These are phyloP conservation scores for Vanrija humicola DNA, from an alignment of 1,284 basidiomycete genomes.

Conservation along the genomic window DNA sequence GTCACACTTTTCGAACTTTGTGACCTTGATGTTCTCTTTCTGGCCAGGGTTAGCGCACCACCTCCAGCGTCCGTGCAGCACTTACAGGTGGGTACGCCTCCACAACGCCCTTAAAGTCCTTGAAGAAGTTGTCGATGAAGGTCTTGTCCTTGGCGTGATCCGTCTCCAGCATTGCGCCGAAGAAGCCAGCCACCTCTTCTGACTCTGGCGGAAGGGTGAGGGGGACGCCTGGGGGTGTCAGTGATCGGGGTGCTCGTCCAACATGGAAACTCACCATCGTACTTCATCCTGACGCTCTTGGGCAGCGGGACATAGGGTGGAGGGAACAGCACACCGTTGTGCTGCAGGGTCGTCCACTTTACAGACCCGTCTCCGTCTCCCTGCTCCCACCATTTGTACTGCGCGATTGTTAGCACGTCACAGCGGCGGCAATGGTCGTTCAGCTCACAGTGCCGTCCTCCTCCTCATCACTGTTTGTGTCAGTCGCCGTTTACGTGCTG, in stretches of 20 bases:
- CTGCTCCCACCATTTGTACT: constrained; percentile 77
- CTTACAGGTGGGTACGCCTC: constrained; percentile 82
- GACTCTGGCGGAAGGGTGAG: constrained; percentile 77
- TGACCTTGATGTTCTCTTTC: constrained; percentile 67
- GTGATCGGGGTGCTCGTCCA: constrained; percentile 2
- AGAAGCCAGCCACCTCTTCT: constrained; percentile 97
- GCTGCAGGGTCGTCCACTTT: constrained; percentile 91
- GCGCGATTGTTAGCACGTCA: constrained; percentile 1
- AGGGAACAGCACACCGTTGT: constrained; percentile 93
- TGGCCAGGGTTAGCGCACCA: background rate
- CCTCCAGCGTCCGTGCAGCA: constrained; percentile 12
- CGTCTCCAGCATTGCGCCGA: constrained; percentile 86
- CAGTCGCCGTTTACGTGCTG: too few species aligned
- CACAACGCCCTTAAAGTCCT: constrained; percentile 77
- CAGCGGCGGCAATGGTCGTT: background rate
- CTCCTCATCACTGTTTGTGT: constrained; percentile 27
- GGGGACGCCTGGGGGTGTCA: constrained; percentile 58
- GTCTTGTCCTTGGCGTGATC: constrained; percentile 84
- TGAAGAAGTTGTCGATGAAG: constrained; percentile 96
- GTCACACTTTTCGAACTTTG: constrained; percentile 77
- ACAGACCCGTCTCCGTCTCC: constrained; percentile 64
- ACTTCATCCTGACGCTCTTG: constrained; percentile 85
- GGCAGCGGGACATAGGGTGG: constrained; percentile 89
- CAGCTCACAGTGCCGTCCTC: constrained; percentile 29
- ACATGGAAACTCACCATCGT: constrained; percentile 61